Percentiles rank a stretch among this genome's conserved stretches.
Conservation (phyloP, 306 rosid species). For the Castanea crenata region DNA sequence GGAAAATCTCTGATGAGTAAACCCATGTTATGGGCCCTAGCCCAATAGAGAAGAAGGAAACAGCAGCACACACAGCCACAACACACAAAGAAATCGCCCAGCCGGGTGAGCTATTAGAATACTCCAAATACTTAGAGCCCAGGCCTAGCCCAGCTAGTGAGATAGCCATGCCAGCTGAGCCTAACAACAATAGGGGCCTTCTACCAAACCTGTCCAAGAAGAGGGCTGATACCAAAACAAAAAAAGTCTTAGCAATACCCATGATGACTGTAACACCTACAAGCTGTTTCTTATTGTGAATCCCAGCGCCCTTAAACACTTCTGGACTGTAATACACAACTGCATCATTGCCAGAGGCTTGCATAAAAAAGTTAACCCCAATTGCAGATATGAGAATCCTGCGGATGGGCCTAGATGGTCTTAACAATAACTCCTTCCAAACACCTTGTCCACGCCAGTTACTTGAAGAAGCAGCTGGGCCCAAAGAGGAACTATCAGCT, state of each 20-base stretch:
- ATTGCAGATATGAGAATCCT: slow-evolving; percentile 64
- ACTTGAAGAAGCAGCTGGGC: slow-evolving; percentile 5
- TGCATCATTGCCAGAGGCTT: slow-evolving; percentile 92
- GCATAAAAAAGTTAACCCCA: slow-evolving; percentile 86
- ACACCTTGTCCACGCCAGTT: slow-evolving; percentile 45
- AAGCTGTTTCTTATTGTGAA: slow-evolving; percentile 42
- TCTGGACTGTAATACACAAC: slow-evolving; percentile 81
- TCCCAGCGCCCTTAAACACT: slow-evolving; percentile 59
- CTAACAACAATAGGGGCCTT: slow-evolving; percentile 62
- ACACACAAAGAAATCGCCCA: slow-evolving; percentile 63
- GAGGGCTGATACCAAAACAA: slow-evolving; percentile 54
- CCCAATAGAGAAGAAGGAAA: slow-evolving; percentile 73
- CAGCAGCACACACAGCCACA: slow-evolving; percentile 53
- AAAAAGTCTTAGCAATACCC: slow-evolving; percentile 59
- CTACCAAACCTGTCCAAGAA: slow-evolving; percentile 67
- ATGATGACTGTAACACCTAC: slow-evolving; percentile 67
- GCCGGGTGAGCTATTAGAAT: slow-evolving; percentile 25
- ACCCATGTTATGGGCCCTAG: slow-evolving; percentile 90
- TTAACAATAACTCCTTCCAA: slow-evolving; percentile 58
- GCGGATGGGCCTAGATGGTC: slow-evolving; percentile 47
- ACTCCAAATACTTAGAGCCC: slow-evolving; percentile 46
- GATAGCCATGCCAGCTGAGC: slow-evolving; percentile 60
- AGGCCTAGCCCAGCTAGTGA: slow-evolving; percentile 58
- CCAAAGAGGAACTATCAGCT: not conserved
- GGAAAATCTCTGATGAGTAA: slow-evolving; percentile 71